These are phyloP conservation scores for Blastobotrys ciferrii DNA, from an alignment of 1,139 yeast species.

Conservation along the genomic window DNA sequence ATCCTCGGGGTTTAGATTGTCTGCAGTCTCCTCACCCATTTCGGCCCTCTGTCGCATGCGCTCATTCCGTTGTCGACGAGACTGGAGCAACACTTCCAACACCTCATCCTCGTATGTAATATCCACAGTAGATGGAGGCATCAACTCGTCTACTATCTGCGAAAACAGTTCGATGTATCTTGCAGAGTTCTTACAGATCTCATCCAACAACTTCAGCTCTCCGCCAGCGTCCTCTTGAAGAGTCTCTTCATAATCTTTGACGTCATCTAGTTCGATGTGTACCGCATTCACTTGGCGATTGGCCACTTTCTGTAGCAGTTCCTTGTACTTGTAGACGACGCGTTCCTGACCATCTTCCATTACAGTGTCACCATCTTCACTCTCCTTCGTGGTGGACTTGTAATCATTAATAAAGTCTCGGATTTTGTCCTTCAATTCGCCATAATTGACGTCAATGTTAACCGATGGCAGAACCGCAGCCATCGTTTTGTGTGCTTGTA, in stretches of 20 bases:
- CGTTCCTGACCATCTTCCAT: conserved; percentile 9
- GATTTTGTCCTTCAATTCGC: conserved; percentile 39
- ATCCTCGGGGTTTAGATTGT: conserved; percentile 25
- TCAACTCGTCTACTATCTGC: conserved; percentile 67
- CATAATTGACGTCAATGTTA: conserved; percentile 54
- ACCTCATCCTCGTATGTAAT: conserved; percentile 84
- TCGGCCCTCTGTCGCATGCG: conserved; percentile 60
- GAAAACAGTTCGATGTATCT: conserved; percentile 79
- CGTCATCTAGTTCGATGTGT: conserved; percentile 78
- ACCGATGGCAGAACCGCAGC: conserved; percentile 46
- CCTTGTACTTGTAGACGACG: conserved; percentile 58
- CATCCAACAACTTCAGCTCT: conserved; percentile 47
- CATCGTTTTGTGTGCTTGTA: conserved; percentile 15
- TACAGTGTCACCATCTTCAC: conserved; percentile 20
- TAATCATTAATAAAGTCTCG: conserved; percentile 28
- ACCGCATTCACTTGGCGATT: conserved; percentile 74
- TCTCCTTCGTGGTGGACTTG: conserved; percentile 23
- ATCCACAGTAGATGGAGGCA: conserved; percentile 81
- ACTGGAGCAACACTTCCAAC: conserved; percentile 87
- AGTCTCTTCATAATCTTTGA: conserved; percentile 60
- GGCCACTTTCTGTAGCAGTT: conserved; percentile 72
- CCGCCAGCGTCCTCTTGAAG: conserved; percentile 32
- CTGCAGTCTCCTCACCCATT: conserved; percentile 43
- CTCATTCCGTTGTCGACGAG: conserved; percentile 78
- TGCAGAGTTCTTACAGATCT: conserved; percentile 68